Conservation (phyloP, 208 protist species). For the Trypanosoma caninum region DNA sequence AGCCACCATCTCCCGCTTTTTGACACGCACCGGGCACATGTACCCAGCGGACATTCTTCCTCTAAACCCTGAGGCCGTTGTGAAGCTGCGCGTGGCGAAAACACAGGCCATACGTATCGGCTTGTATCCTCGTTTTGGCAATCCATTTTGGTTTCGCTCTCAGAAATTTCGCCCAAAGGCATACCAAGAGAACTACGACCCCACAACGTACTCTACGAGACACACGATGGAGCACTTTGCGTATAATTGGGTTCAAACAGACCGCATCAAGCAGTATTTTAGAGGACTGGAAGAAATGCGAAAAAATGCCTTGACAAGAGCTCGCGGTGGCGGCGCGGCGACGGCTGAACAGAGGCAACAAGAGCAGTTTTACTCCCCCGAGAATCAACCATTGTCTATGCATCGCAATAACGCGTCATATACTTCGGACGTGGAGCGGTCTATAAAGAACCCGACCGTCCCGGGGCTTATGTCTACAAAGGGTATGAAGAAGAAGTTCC, state of each 20-base stretch:
- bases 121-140: constrained; percentile 87
- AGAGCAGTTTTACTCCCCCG: constrained; percentile 62
- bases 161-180: constrained; percentile 81
- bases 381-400: constrained; percentile 51
- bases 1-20: constrained; percentile 82
- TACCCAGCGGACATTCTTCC: constrained; percentile 87
- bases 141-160: constrained; percentile 88
- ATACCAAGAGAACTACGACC: constrained; percentile 88
- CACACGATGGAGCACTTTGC: constrained; percentile 89
- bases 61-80: constrained; percentile 80
- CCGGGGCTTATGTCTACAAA: constrained; percentile 88
- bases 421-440: constrained; percentile 58
- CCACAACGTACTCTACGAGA: constrained; percentile 86
- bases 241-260: constrained; percentile 88
- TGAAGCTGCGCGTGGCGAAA: constrained; percentile 79
- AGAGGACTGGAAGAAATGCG: constrained; percentile 54
- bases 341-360: constrained; percentile 77
- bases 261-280: constrained; percentile 88
- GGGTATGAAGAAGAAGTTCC: constrained; percentile 92
- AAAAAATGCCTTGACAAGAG: constrained; percentile 29
- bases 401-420: constrained; percentile 62
- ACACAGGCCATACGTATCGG: constrained; percentile 83
- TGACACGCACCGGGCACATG: constrained; percentile 86
- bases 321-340: constrained; percentile 41
- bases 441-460: constrained; percentile 83